These are phyloP conservation scores for Gliomastix tumulicola DNA, from an alignment of 2,329 filamentous ascomycete species.

Conservation along the genomic window DNA sequence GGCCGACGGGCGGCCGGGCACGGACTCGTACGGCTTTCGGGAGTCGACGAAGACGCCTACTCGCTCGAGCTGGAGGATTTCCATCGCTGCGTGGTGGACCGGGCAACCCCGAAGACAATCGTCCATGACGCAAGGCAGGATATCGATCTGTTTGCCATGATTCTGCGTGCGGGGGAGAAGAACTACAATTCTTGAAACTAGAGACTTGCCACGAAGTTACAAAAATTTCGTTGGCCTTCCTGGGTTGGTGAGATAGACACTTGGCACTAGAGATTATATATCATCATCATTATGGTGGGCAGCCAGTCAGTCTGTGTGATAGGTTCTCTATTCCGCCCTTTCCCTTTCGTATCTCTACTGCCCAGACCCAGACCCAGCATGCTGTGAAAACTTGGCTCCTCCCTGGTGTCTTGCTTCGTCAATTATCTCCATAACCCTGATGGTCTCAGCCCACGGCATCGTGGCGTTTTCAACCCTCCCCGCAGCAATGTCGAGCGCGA, in stretches of 20 bases:
- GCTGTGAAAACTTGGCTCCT: slow-evolving; percentile 18
- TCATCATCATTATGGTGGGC: no score
- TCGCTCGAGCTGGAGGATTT: slow-evolving; percentile 26
- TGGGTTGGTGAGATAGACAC: no score
- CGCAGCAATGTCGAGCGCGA: slow-evolving; percentile 29
- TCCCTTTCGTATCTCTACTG: no score
- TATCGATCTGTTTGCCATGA: slow-evolving; percentile 21
- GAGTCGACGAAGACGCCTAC: slow-evolving; percentile 33
- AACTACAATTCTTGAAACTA: neutral
- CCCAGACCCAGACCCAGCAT: no score
- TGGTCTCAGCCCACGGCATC: slow-evolving; percentile 38
- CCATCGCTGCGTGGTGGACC: slow-evolving; percentile 16
- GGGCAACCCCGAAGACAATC: slow-evolving; percentile 16
- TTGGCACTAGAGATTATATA: no score
- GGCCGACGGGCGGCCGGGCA: slow-evolving; percentile 25
- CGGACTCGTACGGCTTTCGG: slow-evolving; percentile 25
- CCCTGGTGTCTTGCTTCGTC: slow-evolving; percentile 33
- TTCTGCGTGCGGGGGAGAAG: slow-evolving; percentile 9
- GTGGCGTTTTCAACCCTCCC: slow-evolving; percentile 26
- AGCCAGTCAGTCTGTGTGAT: no score
- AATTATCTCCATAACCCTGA: slow-evolving; percentile 37
- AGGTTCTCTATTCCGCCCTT: no score
- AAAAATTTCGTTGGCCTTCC: no score
- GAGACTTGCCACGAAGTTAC: no score
- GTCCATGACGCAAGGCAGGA: slow-evolving; percentile 18